Evolutionary conservation across 768 basidiomycete genomes (phyloP), one percentile per base, ranked within the genome.

Genomic region (Lentinus tigrinus): DNA sequence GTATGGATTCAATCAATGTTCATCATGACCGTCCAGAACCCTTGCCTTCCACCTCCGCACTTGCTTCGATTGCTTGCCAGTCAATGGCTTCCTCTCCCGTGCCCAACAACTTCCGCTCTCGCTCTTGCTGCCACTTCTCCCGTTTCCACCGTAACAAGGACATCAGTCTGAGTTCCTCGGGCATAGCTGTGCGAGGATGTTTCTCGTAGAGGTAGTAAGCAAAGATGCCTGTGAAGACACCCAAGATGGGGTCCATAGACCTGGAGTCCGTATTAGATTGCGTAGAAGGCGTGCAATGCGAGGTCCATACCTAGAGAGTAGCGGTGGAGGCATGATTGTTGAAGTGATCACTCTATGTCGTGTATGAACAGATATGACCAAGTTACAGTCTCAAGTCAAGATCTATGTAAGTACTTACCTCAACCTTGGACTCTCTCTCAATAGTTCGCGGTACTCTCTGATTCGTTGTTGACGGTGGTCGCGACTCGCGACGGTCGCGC

Each of bases 161-260:
- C 4, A 67, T 43, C 34, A 94, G 71, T 47, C 78, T 79, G 57
- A 88, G 76, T 6, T 85, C 82, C 24, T 77, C 73, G 0, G 81
- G 74, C 16, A 85, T 76, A 9, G 81, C 85, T 4, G 85, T 89
- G 38, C 91, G 84, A 5, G 91, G 92, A 70, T 93, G 84, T 27
- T 77, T 87, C 69, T 94, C 91, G 70, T 89, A 82, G 37, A 94
- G 81, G 69, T 90, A 85, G 70, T 85, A 93, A 5, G 92, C 92
- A 42, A 92, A 72, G 39, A 83, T 70, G 13, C 92, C 92, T 1
- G 91, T 92, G 67, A 91, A 86, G 52, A 92, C 72, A 7, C 91
- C 92, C 39, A 94, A 72, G 16, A 90, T 55, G 4, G 88, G 85
- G 71, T 94, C 92, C 4, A 91, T 64, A 1, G 80, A 69, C 26